These are phyloP conservation scores for Yamadazyma siamensis DNA, from an alignment of 1,139 yeast genomes.

Conservation along the genomic window DNA sequence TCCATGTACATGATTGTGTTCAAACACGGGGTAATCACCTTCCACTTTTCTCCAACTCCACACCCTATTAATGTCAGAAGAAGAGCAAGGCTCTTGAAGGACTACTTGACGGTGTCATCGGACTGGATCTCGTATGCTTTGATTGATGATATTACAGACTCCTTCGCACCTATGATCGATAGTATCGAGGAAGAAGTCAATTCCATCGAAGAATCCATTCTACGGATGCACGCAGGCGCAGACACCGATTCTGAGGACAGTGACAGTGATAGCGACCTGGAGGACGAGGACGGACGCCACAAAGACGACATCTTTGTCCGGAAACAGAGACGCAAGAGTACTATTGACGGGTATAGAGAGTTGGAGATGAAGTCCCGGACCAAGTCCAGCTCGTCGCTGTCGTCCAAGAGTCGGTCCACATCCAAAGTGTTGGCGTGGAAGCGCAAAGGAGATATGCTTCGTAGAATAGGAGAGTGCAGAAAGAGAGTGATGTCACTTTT, in stretches of 20 bases:
- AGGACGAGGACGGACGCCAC: slow-evolving; percentile 17
- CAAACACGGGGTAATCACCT: slow-evolving; percentile 85
- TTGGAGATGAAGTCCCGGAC: slow-evolving; percentile 8
- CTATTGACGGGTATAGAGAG: slow-evolving; percentile 26
- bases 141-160: slow-evolving; percentile 95
- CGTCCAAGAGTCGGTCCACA: slow-evolving; percentile 32
- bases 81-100: slow-evolving; percentile 82
- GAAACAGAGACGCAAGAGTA: slow-evolving; percentile 38
- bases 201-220: slow-evolving; percentile 84
- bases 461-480: slow-evolving; percentile 93
- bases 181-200: slow-evolving; percentile 91
- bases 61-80: slow-evolving; percentile 95
- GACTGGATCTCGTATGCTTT: slow-evolving; percentile 98
- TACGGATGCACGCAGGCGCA: slow-evolving; percentile 77
- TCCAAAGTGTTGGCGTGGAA: slow-evolving; percentile 75
- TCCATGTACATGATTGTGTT: slow-evolving; percentile 93
- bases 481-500: slow-evolving; percentile 89
- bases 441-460: slow-evolving; percentile 88
- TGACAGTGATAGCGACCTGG: slow-evolving; percentile 29
- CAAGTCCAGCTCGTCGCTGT: slow-evolving; percentile 13
- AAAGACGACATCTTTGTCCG: slow-evolving; percentile 26
- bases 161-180: slow-evolving; percentile 94
- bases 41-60: slow-evolving; percentile 93
- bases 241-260: slow-evolving; percentile 37
- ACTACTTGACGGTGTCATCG: slow-evolving; percentile 83